A percentile compares a stretch with the other conserved stretches of the same genome.
Evolutionary conservation across 1,284 basidiomycete genomes (phyloP).

Genomic region (Leccinum solheimii): DNA sequence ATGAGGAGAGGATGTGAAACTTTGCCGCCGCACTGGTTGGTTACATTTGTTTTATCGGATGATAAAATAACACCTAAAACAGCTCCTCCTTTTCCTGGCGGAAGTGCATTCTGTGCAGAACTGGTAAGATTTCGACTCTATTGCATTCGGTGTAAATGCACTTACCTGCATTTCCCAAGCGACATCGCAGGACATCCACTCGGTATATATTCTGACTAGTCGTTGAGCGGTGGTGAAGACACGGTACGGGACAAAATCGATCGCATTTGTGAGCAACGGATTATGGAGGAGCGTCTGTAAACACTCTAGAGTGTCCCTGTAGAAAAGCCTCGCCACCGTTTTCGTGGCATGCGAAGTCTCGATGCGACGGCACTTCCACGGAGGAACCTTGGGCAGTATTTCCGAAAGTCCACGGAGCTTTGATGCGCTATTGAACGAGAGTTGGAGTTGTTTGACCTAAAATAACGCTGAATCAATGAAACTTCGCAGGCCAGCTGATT

Average conservation of each 20-base stretch:
- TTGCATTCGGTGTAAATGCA: neutral
- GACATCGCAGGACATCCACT: neutral
- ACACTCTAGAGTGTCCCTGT: neutral
- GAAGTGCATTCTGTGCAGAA: neutral
- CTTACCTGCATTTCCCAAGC: constrained; percentile 10
- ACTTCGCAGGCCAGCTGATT: neutral
- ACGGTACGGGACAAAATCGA: neutral
- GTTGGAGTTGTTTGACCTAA: neutral
- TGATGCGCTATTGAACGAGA: neutral
- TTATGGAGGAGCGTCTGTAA: neutral
- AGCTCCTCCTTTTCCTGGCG: neutral
- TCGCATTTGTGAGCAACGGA: neutral
- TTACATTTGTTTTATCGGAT: constrained; percentile 37
- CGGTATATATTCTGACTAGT: too few relatives aligned
- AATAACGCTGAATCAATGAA: neutral
- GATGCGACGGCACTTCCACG: constrained; percentile 1
- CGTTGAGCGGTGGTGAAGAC: neutral
- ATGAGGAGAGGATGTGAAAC: neutral
- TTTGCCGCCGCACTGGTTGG: constrained; percentile 30
- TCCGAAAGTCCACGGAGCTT: neutral
- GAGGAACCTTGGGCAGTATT: neutral
- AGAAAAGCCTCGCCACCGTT: neutral
- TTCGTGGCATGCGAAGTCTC: neutral
- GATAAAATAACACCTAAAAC: constrained; percentile 25
- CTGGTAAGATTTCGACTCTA: neutral